Conservation (phyloP, 129 eudicot species). For the Mikania micrantha region DNA sequence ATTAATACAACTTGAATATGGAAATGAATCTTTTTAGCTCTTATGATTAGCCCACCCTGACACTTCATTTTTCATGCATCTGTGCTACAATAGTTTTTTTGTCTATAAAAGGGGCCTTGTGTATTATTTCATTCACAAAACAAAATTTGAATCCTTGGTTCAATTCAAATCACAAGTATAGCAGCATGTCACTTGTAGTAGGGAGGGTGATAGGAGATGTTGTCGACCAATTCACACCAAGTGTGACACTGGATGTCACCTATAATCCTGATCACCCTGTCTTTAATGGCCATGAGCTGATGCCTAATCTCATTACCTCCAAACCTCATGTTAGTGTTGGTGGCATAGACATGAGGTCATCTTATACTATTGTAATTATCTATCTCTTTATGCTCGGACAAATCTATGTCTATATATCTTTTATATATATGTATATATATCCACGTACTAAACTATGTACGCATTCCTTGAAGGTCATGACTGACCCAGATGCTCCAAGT, state of each 20-base stretch:
- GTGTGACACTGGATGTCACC: constrained; percentile 55
- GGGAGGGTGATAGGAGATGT: constrained; percentile 93
- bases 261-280: constrained; percentile 52
- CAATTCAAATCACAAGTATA: neutral
- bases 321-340: constrained; percentile 77
- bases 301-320: constrained; percentile 50
- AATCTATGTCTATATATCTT: too few species aligned
- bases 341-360: constrained; percentile 78
- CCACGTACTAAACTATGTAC: constrained; percentile 8
- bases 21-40: constrained; percentile 26
- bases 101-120: constrained; percentile 47
- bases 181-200: constrained; percentile 43
- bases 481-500: constrained; percentile 93
- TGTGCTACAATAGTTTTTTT: constrained; percentile 7
- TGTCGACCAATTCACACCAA: constrained; percentile 68
- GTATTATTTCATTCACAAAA: constrained; percentile 15
- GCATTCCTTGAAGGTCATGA: constrained; percentile 53
- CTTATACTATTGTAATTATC: constrained; percentile 65
- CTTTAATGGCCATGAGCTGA: constrained; percentile 72
- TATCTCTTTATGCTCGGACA: constrained; percentile 12
- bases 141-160: neutral
- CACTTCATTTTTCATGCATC: constrained; percentile 20
- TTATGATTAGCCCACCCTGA: constrained; percentile 26
- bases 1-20: constrained; percentile 17
- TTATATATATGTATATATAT: neutral